Conservation (phyloP, 2,329 filamentous ascomycete species). For the Aspergillus aculeatinus region DNA sequence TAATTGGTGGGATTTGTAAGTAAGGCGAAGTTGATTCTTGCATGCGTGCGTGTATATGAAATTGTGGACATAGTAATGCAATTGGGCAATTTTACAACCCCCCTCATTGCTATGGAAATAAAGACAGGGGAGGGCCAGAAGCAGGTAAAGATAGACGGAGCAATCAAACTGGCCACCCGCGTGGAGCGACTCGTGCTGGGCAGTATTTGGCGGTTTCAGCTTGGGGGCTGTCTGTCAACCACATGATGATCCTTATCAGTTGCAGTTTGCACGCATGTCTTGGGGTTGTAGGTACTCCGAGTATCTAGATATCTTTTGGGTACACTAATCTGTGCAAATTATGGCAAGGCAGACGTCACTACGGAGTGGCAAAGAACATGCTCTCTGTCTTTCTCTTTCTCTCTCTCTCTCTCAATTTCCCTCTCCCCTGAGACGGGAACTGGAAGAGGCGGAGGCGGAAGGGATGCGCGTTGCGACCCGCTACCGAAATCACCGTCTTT, state of each 20-base stretch:
- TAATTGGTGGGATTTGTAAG: conserved; percentile 14
- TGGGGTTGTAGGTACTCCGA: too few relatives aligned
- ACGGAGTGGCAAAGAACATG: too few relatives aligned
- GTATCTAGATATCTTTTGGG: too few relatives aligned
- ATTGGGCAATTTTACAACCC: neutral
- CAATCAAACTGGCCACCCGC: neutral
- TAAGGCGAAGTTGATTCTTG: conserved; percentile 15
- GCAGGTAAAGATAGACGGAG: neutral
- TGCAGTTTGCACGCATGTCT: too few relatives aligned
- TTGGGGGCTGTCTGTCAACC: neutral
- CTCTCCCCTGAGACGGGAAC: too few relatives aligned
- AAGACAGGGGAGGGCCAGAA: neutral
- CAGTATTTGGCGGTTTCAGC: neutral
- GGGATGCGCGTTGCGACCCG: conserved; percentile 19
- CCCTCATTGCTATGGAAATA: neutral
- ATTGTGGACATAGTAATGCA: neutral
- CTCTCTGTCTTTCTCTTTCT: too few relatives aligned
- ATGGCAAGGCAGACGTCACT: too few relatives aligned
- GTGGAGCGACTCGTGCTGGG: neutral
- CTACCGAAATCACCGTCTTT: conserved; percentile 2
- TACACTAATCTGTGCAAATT: too few relatives aligned
- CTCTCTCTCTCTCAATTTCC: too few relatives aligned
- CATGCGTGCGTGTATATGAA: conserved; percentile 8
- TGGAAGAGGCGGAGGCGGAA: conserved; percentile 4
- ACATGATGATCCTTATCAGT: neutral